A percentile compares a stretch with the other conserved stretches of the same genome.
Evolutionary conservation across 441 rosid species (phyloP).

Genomic region (Daphne laureola): DNA sequence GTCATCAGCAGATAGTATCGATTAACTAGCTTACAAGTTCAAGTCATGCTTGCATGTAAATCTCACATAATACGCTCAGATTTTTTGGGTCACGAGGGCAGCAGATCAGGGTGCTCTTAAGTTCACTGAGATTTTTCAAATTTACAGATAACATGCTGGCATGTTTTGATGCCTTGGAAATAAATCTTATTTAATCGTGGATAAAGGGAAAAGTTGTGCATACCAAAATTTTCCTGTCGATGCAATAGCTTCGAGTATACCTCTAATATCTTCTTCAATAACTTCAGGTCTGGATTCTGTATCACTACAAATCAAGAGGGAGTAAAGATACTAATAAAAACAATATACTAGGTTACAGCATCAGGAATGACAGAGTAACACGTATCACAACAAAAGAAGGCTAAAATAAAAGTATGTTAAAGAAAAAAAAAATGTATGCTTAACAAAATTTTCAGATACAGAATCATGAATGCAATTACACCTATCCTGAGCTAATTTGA

Average conservation of each 20-base stretch:
- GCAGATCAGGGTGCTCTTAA: not conserved
- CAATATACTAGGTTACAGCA: too few relatives aligned
- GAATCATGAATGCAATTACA: too few relatives aligned
- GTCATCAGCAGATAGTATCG: not conserved
- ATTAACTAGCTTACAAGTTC: not conserved
- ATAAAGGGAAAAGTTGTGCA: not conserved
- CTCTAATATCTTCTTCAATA: slow-evolving; percentile 38
- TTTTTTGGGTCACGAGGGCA: not conserved
- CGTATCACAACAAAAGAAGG: too few relatives aligned
- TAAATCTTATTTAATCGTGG: too few relatives aligned
- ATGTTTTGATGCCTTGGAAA: not conserved
- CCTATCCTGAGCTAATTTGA: too few relatives aligned
- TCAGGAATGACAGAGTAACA: too few relatives aligned
- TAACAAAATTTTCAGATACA: too few relatives aligned
- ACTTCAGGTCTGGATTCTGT: slow-evolving; percentile 30
- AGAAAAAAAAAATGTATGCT: too few relatives aligned
- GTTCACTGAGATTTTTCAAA: not conserved
- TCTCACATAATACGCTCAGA: not conserved
- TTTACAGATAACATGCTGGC: not conserved
- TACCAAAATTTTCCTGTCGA: slow-evolving; percentile 74
- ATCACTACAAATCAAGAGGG: slow-evolving; percentile 28
- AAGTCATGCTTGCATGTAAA: too few relatives aligned
- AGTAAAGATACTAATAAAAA: too few relatives aligned
- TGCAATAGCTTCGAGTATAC: slow-evolving; percentile 58
- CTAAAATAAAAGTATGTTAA: too few relatives aligned